phyloP scores from a whole-genome alignment of 257 asterid species.

The Nicotiana benthamiana region DNA sequence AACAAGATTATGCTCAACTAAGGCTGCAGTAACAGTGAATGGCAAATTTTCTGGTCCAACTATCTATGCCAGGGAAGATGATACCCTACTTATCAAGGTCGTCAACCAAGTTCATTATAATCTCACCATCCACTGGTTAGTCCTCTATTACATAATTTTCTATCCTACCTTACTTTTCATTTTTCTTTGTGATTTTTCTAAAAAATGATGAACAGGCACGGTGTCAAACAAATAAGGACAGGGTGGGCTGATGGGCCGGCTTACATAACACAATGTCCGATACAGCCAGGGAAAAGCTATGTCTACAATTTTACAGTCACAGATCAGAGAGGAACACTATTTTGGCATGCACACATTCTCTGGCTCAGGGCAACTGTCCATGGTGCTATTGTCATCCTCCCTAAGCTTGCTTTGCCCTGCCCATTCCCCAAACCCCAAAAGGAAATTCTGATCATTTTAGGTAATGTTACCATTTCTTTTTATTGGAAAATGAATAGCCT shows the following conservation, averaged over 20 bases:
- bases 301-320: slow-evolving; percentile 27
- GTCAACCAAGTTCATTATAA: slow-evolving; percentile 48
- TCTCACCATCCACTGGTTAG: slow-evolving; percentile 48
- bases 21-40: slow-evolving; percentile 46
- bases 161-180: neutral
- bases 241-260: slow-evolving; percentile 47
- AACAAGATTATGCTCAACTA: slow-evolving; percentile 42
- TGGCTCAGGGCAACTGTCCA: slow-evolving; percentile 42
- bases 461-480: neutral
- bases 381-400: slow-evolving; percentile 30
- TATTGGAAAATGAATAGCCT: too few relatives aligned
- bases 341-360: slow-evolving; percentile 39
- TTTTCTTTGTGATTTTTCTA: neutral
- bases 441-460: slow-evolving; percentile 27
- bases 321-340: slow-evolving; percentile 33
- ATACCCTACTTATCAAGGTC: slow-evolving; percentile 42
- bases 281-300: slow-evolving; percentile 25
- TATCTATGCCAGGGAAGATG: slow-evolving; percentile 51
- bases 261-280: slow-evolving; percentile 34
- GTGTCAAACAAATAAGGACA: slow-evolving; percentile 24
- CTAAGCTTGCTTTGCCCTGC: slow-evolving; percentile 22
- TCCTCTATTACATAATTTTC: neutral
- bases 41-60: slow-evolving; percentile 63
- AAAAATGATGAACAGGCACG: slow-evolving; percentile 22
- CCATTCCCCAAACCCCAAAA: slow-evolving; percentile 28